These are phyloP conservation scores for Rutstroemia sp. DNA, from an alignment of 2,329 filamentous ascomycete species.

Conservation along the genomic window DNA sequence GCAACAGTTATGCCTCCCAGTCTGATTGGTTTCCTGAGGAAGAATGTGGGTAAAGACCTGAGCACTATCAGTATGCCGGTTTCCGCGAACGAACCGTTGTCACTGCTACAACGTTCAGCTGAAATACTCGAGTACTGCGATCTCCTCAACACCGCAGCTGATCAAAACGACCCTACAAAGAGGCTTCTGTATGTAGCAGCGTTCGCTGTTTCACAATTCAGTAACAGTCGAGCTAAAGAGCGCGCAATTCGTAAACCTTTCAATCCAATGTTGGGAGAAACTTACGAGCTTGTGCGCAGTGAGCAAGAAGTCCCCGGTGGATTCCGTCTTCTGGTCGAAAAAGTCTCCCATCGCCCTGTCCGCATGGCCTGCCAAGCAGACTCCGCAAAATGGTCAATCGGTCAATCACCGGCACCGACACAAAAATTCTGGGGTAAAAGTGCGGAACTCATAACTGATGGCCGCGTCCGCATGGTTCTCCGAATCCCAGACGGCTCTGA, in stretches of 20 bases:
- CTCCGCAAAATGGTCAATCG: conserved; percentile 73
- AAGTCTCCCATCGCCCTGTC: conserved; percentile 87
- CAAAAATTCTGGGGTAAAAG: conserved; percentile 99
- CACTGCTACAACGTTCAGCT: conserved; percentile 77
- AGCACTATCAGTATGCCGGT: conserved; percentile 97
- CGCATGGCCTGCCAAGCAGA: conserved; percentile 92
- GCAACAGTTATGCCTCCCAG: conserved; percentile 78
- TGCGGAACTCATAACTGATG: conserved; percentile 88
- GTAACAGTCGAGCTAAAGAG: conserved; percentile 75
- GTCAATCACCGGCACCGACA: conserved; percentile 78
- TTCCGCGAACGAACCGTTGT: conserved; percentile 88
- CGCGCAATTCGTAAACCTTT: conserved; percentile 93
- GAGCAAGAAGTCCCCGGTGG: conserved; percentile 65
- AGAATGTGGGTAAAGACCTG: conserved; percentile 96
- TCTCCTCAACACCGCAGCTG: conserved; percentile 69
- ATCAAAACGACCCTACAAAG: conserved; percentile 52
- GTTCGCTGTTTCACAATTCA: conserved; percentile 85
- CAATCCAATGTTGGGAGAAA: conserved; percentile 94
- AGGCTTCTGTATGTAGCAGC: conserved; percentile 79
- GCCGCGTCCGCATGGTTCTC: conserved; percentile 71
- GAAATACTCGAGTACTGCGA: conserved; percentile 89
- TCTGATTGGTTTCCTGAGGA: conserved; percentile 87
- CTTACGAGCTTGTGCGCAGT: conserved; percentile 83
- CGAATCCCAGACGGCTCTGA: conserved; percentile 57
- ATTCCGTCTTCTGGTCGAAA: conserved; percentile 89